phyloP scores from a whole-genome alignment of 208 protist species.

The Acanthamoeba healyi region DNA sequence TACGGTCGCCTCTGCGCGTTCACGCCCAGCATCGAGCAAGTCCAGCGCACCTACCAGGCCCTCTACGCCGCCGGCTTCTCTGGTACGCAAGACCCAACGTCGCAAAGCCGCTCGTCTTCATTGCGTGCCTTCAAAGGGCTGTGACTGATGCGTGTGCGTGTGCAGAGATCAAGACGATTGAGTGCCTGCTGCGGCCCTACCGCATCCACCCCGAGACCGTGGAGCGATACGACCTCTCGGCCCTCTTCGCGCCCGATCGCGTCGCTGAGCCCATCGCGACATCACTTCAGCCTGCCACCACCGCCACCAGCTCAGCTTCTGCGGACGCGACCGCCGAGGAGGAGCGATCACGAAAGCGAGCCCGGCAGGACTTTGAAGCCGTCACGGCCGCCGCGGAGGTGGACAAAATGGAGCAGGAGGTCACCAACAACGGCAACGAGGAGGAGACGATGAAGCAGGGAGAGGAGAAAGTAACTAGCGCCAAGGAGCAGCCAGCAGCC shows the following conservation, averaged over 20 bases:
- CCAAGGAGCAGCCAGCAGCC: not conserved
- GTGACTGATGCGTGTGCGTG: not conserved
- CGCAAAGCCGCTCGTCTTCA: too few species aligned
- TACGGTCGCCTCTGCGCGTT: conserved; percentile 89
- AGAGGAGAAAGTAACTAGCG: too few species aligned
- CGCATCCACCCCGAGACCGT: conserved; percentile 66
- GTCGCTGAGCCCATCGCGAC: not conserved
- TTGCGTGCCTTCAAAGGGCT: not conserved
- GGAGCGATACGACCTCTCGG: conserved; percentile 14
- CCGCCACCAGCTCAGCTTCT: too few species aligned
- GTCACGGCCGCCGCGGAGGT: not conserved
- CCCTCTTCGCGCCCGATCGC: not conserved
- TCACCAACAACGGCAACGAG: not conserved
- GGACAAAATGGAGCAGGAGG: conserved; percentile 16
- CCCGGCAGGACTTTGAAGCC: not conserved
- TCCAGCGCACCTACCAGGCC: conserved; percentile 83
- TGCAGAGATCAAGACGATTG: conserved; percentile 67
- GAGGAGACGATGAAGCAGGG: too few species aligned
- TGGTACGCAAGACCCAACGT: too few species aligned
- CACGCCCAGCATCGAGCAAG: conserved; percentile 91
- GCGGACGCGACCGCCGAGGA: not conserved
- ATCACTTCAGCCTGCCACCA: not conserved
- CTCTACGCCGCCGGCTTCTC: conserved; percentile 67
- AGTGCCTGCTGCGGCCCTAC: conserved; percentile 70
- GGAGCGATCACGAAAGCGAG: not conserved